phyloP scores from a whole-genome alignment of 805 yeast genomes.

The Barnettozyma populi region DNA sequence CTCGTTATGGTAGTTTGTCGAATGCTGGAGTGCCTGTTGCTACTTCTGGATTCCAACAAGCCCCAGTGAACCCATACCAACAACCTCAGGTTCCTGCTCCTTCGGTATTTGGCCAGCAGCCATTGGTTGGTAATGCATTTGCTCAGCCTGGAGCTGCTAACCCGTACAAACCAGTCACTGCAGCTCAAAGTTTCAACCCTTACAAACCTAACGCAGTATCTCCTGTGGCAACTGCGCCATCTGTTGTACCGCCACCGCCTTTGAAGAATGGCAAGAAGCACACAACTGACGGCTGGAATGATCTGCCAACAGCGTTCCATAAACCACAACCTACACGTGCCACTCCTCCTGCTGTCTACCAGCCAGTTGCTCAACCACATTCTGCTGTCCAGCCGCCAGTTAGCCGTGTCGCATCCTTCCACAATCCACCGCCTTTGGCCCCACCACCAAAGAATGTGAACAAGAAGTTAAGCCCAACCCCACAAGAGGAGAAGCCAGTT shows the following conservation, averaged over 20 bases:
- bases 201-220: conserved; percentile 25
- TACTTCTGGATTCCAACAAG: conserved; percentile 7
- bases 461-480: conserved; percentile 21
- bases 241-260: conserved; percentile 24
- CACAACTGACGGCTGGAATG: conserved; percentile 69
- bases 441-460: conserved; percentile 32
- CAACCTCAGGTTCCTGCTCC: conserved; percentile 14
- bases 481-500: conserved; percentile 12
- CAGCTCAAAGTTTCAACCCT: conserved; percentile 19
- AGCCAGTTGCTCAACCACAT: conserved; percentile 17
- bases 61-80: conserved; percentile 7
- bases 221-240: conserved; percentile 23
- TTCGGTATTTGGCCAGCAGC: conserved; percentile 3
- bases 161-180: conserved; percentile 21
- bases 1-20: conserved; percentile 8
- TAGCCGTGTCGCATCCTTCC: conserved; percentile 22
- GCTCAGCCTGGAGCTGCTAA: conserved; percentile 9
- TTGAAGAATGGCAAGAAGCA: conserved; percentile 29
- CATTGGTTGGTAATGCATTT: not conserved
- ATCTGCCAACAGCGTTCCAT: conserved; percentile 52
- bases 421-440: conserved; percentile 24
- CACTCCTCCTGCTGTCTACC: conserved; percentile 35
- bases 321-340: conserved; percentile 32
- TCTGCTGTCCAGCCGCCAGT: conserved; percentile 19
- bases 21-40: conserved; percentile 12